Percentiles rank a stretch among this genome's conserved stretches.
Evolutionary conservation across 768 basidiomycete genomes (phyloP).

Genomic region (Russula brevipes): DNA sequence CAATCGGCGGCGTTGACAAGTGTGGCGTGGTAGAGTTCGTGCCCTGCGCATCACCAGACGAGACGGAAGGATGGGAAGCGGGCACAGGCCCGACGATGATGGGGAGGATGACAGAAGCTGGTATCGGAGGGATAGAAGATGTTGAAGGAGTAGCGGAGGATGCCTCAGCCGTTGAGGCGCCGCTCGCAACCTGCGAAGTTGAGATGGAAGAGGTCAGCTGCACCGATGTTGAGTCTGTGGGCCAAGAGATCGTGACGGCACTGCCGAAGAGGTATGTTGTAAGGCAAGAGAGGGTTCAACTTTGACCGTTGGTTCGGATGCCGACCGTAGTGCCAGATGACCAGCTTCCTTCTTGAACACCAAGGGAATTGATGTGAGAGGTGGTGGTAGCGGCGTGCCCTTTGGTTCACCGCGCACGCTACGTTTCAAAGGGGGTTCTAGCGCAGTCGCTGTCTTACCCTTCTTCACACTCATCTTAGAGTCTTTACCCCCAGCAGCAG

Average conservation of each 20-base stretch:
- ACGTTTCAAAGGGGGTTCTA: slow-evolving; percentile 64
- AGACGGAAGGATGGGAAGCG: slow-evolving; percentile 51
- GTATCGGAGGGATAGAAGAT: slow-evolving; percentile 28
- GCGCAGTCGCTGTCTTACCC: slow-evolving; percentile 44
- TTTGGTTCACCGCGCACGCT: slow-evolving; percentile 62
- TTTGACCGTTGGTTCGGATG: slow-evolving; percentile 26
- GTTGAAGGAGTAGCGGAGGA: slow-evolving; percentile 4
- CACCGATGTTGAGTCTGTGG: background rate
- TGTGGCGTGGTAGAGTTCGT: slow-evolving; percentile 38
- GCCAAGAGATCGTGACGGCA: slow-evolving; percentile 28
- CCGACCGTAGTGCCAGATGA: slow-evolving; percentile 13
- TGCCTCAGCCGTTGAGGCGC: background rate
- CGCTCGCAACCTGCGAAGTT: background rate
- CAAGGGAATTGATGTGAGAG: slow-evolving; percentile 61
- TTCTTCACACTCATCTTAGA: slow-evolving; percentile 48
- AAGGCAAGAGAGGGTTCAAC: slow-evolving; percentile 22
- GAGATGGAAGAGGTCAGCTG: slow-evolving; percentile 26
- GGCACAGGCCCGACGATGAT: slow-evolving; percentile 74
- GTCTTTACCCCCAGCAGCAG: slow-evolving; percentile 35
- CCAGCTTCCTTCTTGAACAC: slow-evolving; percentile 39
- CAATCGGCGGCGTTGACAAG: slow-evolving; percentile 52
- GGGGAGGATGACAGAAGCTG: slow-evolving; percentile 57
- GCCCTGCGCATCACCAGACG: slow-evolving; percentile 38
- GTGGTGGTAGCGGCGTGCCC: slow-evolving; percentile 58
- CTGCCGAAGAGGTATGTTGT: slow-evolving; percentile 11